Conservation (phyloP, 2,329 filamentous ascomycete genomes). For the Ophiocordyceps camponoti-leonardi region DNA sequence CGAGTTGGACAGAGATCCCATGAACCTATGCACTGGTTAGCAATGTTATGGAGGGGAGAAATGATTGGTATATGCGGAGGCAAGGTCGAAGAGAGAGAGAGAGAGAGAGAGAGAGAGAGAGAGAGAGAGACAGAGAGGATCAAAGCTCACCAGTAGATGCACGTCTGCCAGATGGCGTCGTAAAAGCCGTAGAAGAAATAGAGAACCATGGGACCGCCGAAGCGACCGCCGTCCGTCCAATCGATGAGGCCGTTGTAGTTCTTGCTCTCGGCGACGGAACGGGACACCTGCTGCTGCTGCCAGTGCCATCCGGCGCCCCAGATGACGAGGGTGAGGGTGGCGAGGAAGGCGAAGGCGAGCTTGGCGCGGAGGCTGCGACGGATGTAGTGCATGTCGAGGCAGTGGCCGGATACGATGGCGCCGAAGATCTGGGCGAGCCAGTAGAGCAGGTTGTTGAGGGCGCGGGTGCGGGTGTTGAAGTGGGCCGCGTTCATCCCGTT, state of each 20-base stretch:
- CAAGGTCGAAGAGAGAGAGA: too few species aligned
- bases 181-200: conserved; percentile 86
- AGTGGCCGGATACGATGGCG: conserved; percentile 26
- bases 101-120: background rate
- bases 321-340: conserved; percentile 55
- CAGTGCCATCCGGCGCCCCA: conserved; percentile 77
- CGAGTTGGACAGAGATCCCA: conserved; percentile 87
- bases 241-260: conserved; percentile 23
- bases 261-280: conserved; percentile 14
- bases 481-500: conserved; percentile 35
- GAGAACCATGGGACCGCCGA: conserved; percentile 63
- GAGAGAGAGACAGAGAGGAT: background rate
- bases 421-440: conserved; percentile 41
- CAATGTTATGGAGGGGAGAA: too few species aligned
- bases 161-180: conserved; percentile 81
- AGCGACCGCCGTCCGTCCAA: conserved; percentile 40
- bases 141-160: conserved; percentile 74
- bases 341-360: conserved; percentile 43
- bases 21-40: too few species aligned
- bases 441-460: conserved; percentile 35
- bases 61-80: too few species aligned
- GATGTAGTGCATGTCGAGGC: conserved; percentile 49
- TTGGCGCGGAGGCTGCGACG: conserved; percentile 62
- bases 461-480: conserved; percentile 37
- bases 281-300: conserved; percentile 35